Conservation (phyloP, 352 stramenopile genomes). For the Phytophthora melonis region DNA sequence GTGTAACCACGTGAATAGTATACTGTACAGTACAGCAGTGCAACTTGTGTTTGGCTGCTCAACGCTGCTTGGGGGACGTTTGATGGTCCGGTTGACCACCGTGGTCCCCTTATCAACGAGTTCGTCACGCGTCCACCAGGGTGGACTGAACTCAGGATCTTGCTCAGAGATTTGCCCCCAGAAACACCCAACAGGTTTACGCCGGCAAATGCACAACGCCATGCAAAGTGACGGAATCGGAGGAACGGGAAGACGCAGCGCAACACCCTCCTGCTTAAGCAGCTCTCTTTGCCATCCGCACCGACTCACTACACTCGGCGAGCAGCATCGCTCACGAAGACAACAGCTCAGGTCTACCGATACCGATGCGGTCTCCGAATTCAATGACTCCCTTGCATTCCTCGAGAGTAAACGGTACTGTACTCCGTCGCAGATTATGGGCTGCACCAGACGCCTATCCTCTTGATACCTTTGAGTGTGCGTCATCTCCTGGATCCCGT, state of each 20-base stretch:
- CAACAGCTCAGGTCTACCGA: neutral
- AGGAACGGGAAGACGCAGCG: neutral
- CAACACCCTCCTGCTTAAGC: neutral
- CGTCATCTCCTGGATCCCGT: slow-evolving; percentile 28
- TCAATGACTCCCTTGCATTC: neutral
- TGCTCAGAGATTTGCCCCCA: neutral
- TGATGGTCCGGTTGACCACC: neutral
- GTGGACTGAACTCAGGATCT: slow-evolving; percentile 7
- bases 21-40: neutral
- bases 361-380: neutral
- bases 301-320: neutral
- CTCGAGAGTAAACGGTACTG: neutral
- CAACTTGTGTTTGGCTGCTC: neutral
- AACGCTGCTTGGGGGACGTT: neutral
- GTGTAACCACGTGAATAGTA: neutral
- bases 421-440: slow-evolving; percentile 33
- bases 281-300: neutral
- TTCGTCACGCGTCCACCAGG: neutral
- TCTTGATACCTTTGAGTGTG: neutral
- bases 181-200: slow-evolving; percentile 13
- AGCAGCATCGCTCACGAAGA: neutral
- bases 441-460: neutral
- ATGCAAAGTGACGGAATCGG: neutral
- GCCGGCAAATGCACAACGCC: neutral
- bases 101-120: neutral